Evolutionary conservation across 2,329 filamentous ascomycete genomes (phyloP), one percentile per base, ranked within the genome.

Genomic region (Colletotrichum sp.): DNA sequence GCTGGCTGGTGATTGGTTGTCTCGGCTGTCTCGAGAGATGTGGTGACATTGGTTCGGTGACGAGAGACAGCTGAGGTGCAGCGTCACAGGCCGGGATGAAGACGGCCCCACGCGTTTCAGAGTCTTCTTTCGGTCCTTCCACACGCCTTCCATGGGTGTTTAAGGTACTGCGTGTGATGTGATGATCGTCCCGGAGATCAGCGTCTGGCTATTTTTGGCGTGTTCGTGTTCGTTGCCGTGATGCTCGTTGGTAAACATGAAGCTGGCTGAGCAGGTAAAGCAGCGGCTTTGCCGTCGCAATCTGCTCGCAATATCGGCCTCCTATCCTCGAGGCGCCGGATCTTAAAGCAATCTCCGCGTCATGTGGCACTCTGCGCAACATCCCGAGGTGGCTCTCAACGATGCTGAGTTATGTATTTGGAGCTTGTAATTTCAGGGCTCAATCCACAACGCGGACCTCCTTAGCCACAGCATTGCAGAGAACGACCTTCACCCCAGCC

Each of bases 401-500:
- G 16, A 43, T 43, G 36, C 16, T 18, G 36, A 43, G 16, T 4
- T 2, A 21, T 10, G 48, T 4, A 8, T 24, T 24, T 16, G 0
- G 0, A 21, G 13, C n/a, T 21, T 26, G 57, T 24, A 24, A 61
- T 61, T 21, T 2, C 21, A 55, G 6, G 28, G n/a, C 68, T 83
- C 79, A 87, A 72, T 83, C 84, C 78, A 87, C 81, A 64, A 86
- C 83, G 75, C 85, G 85, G 32, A 90, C 86, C 80, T 92, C 88
- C 78, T 84, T 88, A 52, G 90, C 90, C 48, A 91, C 84, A 15
- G 91, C 92, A 82, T 92, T 91, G 81, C 91, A 98, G 78, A 99
- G 87, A 80, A 98, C 96, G 32, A 99, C 96, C 79, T 90, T 91
- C 52, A 99, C 90, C 4, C 97, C 96, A 2, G 96, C 96, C 2